Evolutionary conservation across 2,329 filamentous ascomycete species (phyloP).

Genomic region (Geosmithia flava): DNA sequence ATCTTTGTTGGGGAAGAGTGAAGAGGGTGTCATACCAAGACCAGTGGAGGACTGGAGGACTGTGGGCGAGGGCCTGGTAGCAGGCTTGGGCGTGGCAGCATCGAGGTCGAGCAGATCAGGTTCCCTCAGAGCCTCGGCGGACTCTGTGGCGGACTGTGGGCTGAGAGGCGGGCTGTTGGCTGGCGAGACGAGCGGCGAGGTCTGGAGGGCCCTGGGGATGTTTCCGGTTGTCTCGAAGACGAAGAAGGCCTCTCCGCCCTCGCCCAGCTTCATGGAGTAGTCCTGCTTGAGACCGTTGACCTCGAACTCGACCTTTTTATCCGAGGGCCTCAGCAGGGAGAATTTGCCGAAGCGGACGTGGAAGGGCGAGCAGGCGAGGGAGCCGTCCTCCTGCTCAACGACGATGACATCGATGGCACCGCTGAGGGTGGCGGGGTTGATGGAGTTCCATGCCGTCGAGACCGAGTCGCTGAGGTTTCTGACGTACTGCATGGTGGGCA

Average conservation of each 20-base stretch:
- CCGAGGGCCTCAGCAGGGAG: slow-evolving; percentile 82
- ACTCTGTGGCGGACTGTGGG: slow-evolving; percentile 14
- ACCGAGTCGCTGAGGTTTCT: slow-evolving; percentile 90
- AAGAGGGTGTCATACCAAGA: not conserved
- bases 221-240: slow-evolving; percentile 90
- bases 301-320: slow-evolving; percentile 97
- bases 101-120: slow-evolving; percentile 61
- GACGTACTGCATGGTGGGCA: slow-evolving; percentile 82
- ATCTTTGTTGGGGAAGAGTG: not conserved
- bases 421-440: slow-evolving; percentile 94
- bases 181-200: slow-evolving; percentile 84
- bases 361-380: slow-evolving; percentile 85
- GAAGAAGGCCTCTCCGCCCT: slow-evolving; percentile 96
- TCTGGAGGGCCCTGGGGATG: slow-evolving; percentile 89
- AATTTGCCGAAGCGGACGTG: slow-evolving; percentile 99
- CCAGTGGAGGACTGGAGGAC: not conserved
- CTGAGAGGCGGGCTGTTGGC: slow-evolving; percentile 66
- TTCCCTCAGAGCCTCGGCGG: slow-evolving; percentile 39
- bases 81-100: slow-evolving; percentile 15
- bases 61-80: slow-evolving; percentile 23
- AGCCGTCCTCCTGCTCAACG: slow-evolving; percentile 88
- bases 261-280: slow-evolving; percentile 96
- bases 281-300: slow-evolving; percentile 89
- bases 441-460: slow-evolving; percentile 98
- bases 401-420: slow-evolving; percentile 99